Conservation (phyloP, 2,329 filamentous ascomycete genomes). For the Penicillium sp. region DNA sequence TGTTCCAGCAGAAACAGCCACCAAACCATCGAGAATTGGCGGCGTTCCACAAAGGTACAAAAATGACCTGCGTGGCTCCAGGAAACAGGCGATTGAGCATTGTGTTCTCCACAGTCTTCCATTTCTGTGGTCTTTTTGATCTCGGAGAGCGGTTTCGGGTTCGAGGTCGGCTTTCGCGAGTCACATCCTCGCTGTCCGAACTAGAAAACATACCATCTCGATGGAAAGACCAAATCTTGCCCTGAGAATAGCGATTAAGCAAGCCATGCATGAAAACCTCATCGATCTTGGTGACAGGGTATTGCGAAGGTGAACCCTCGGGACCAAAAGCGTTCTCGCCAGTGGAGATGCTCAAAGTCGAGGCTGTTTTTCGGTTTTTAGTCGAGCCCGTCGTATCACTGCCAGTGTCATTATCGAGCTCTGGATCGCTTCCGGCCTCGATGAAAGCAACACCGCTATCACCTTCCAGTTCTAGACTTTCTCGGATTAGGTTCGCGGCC, state of each 20-base stretch:
- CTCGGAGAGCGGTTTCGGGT: slow-evolving; percentile 13
- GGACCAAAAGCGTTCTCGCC: slow-evolving; percentile 32
- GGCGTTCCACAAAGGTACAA: slow-evolving; percentile 54
- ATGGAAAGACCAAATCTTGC: slow-evolving; percentile 50
- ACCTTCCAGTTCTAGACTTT: slow-evolving; percentile 45
- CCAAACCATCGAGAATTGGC: slow-evolving; percentile 48
- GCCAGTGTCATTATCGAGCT: slow-evolving; percentile 23
- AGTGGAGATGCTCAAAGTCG: slow-evolving; percentile 32
- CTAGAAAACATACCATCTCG: slow-evolving; percentile 42
- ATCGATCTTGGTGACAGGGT: slow-evolving; percentile 30
- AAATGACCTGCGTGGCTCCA: slow-evolving; percentile 48
- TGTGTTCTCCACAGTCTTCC: slow-evolving; percentile 36
- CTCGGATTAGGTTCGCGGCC: slow-evolving; percentile 49
- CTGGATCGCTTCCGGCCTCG: slow-evolving; percentile 27
- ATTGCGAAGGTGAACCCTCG: slow-evolving; percentile 20
- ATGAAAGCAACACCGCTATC: slow-evolving; percentile 49
- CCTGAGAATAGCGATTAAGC: slow-evolving; percentile 46
- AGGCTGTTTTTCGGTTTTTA: slow-evolving; percentile 14
- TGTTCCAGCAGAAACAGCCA: slow-evolving; percentile 46
- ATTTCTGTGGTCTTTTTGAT: slow-evolving; percentile 22
- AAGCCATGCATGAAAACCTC: slow-evolving; percentile 32
- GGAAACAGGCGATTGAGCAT: slow-evolving; percentile 48
- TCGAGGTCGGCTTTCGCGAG: slow-evolving; percentile 13
- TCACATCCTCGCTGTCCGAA: slow-evolving; percentile 44
- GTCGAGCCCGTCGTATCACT: slow-evolving; percentile 16